phyloP scores from a whole-genome alignment of 768 basidiomycete genomes.

The Naganishia vaughanmartiniae region DNA sequence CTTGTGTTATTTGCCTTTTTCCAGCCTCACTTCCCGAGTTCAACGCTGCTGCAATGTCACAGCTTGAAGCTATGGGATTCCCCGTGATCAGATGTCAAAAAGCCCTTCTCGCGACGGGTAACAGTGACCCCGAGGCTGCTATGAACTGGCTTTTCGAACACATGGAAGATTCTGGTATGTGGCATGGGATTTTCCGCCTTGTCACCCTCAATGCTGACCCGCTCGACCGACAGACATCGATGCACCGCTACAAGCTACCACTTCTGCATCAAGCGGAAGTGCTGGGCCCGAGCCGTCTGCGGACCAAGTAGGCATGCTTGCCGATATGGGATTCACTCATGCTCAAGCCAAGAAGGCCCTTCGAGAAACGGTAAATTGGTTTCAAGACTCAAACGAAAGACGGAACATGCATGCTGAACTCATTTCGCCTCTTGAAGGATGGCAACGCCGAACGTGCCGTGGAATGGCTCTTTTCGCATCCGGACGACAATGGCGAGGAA shows the following conservation, averaged over 20 bases:
- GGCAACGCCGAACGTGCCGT: constrained; percentile 80
- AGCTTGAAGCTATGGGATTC: constrained; percentile 89
- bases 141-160: constrained; percentile 96
- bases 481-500: constrained; percentile 74
- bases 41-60: constrained; percentile 68
- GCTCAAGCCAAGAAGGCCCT: constrained; percentile 84
- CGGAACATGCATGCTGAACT: neutral
- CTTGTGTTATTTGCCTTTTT: constrained; percentile 7
- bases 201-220: neutral
- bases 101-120: constrained; percentile 81
- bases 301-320: constrained; percentile 70
- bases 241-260: constrained; percentile 59
- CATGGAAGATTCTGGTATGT: constrained; percentile 85
- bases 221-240: constrained; percentile 70
- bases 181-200: neutral
- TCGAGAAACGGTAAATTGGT: constrained; percentile 67
- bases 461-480: constrained; percentile 94
- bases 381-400: neutral
- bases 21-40: constrained; percentile 61
- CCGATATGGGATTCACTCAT: constrained; percentile 87
- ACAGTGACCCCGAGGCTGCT: constrained; percentile 68
- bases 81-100: constrained; percentile 79
- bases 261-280: constrained; percentile 35
- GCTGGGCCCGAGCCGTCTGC: constrained; percentile 61
- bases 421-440: constrained; percentile 54